Evolutionary conservation across 148 eudicot species (phyloP), one percentile per base, ranked within the genome.

Genomic region (Bassia scoparia): DNA sequence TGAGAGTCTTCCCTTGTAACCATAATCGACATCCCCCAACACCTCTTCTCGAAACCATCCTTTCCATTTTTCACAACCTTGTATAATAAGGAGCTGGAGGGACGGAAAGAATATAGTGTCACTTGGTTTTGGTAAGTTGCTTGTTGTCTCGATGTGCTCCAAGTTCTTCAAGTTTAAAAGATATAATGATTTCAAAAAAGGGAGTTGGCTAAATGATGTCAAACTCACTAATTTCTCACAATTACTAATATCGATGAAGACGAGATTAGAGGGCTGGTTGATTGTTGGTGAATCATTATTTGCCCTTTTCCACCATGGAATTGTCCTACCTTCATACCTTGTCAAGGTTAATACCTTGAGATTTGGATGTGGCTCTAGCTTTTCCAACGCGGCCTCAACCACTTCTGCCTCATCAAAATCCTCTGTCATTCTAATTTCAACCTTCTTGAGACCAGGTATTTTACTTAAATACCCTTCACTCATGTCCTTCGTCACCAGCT

Each of bases 31-130:
- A 3, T 41, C 24, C 20, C 7, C 56, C 62, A 43, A 56, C 15
- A 6, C 61, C 6, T 23, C 38, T n/a, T 34, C 59, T 20, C 71
- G 27, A 71, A 68, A 56, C 83, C 83, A 80, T 34, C 76, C 63
- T 72, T 44, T 59, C 69, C 75, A 41, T 17, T 34, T 55, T 3
- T 33, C 14, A 31, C 70, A 21, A 15, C 1, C 20, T 0, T 16
- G 0, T 11, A 80, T 3, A 10, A 7, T 17, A 4, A 80, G 73
- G 2, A 1, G 15, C 43, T 68, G 54, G 61, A 78, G 81, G 55
- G 74, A 68, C 1, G 74, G 73, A 27, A 78, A 78, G 72, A 73
- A 78, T 33, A 26, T 1, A 10, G 23, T 7, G 5, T 21, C 24
- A 23, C 7, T 8, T 24, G 20, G n/a, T n/a, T n/a, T n/a, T n/a